Evolutionary conservation across 108 stramenopile genomes (phyloP).

Genomic region (Chaetoceros tenuissimus): DNA sequence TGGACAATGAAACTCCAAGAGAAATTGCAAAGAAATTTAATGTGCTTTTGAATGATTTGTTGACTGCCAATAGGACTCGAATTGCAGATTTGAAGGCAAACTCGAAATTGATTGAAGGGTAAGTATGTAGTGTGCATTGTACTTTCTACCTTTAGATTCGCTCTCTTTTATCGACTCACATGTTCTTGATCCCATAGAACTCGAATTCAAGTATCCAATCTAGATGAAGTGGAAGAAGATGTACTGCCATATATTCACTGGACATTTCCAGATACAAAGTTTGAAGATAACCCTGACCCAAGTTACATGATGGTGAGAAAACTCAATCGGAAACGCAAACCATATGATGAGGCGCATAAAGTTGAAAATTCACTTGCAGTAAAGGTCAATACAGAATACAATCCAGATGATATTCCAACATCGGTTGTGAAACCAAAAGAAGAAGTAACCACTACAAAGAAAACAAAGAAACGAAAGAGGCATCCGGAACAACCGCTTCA

Average conservation of each 20-base stretch:
- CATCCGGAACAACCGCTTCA: conserved; percentile 26
- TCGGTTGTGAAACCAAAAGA: background rate
- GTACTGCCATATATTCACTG: conserved; percentile 75
- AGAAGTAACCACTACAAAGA: conserved; percentile 4
- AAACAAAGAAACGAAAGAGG: background rate
- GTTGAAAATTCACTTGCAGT: conserved; percentile 58
- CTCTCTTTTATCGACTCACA: no score
- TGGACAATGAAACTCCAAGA: conserved; percentile 77
- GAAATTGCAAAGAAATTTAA: conserved; percentile 62
- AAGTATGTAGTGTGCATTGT: background rate
- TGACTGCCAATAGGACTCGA: conserved; percentile 53
- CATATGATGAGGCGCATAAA: conserved; percentile 23
- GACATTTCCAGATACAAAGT: conserved; percentile 77
- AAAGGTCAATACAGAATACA: no score
- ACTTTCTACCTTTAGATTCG: background rate
- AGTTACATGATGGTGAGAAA: conserved; percentile 85
- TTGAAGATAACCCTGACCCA: conserved; percentile 56
- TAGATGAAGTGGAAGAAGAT: conserved; percentile 43
- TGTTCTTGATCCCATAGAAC: no score
- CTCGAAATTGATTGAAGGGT: conserved; percentile 53
- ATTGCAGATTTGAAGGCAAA: conserved; percentile 45
- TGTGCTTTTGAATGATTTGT: conserved; percentile 46
- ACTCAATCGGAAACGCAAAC: conserved; percentile 45
- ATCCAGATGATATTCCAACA: background rate
- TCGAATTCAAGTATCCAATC: conserved; percentile 59